Base-by-base conservation (phyloP, 2,329 filamentous ascomycete genomes). In the Rhynchosporium secalis region DNA sequence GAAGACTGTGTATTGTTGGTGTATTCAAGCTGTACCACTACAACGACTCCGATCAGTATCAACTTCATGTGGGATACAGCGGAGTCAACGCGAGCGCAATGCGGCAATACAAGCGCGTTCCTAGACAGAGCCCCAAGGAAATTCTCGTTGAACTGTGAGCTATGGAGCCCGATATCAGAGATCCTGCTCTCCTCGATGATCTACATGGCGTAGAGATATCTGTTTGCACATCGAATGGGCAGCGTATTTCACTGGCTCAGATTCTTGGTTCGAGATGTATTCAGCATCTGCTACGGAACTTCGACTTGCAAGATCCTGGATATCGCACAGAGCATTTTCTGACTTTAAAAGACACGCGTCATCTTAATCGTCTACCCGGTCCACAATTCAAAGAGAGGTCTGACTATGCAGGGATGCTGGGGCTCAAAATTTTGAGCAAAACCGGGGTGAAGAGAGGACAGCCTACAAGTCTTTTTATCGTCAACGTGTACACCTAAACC, bases 381-480 rank as follows among this genome's bases (percentile, higher is more conserved):
- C 8, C 48, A 8, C 40, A 40, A 15, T 65, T 65, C 36, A 55
- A 56, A 26, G 28, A 60, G 28, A 56, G 47, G 33, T 62, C 62
- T 36, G 61, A 64, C 13, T 36, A 59, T 12, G 62, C 62, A 58
- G 60, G 62, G 1, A 60, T 64, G 55, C 51, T 66, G 12, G 52
- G 59, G 12, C 60, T 66, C 15, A 66, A 64, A 56, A 60, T 56
- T 40, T 36, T 64, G 20, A 51, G 62, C 43, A 64, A 56, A 31
- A 62, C 62, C 26, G 59, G 56, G 3, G 58, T 64, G 28, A 52
- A 61, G 56, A 54, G 45, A 13, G 28, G 56, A 57, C n/a, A 60
- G 60, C 48, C n/a, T 64, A 13, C 43, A 31, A 6, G 60, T 64
- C 13, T 62, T 60, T 33, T 36, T 64, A 9, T 62, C 60, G n/a